A percentile compares a stretch with the other conserved stretches of the same genome.
Conservation (phyloP, 2,329 filamentous ascomycete genomes). For the Verticillium dahliae region DNA sequence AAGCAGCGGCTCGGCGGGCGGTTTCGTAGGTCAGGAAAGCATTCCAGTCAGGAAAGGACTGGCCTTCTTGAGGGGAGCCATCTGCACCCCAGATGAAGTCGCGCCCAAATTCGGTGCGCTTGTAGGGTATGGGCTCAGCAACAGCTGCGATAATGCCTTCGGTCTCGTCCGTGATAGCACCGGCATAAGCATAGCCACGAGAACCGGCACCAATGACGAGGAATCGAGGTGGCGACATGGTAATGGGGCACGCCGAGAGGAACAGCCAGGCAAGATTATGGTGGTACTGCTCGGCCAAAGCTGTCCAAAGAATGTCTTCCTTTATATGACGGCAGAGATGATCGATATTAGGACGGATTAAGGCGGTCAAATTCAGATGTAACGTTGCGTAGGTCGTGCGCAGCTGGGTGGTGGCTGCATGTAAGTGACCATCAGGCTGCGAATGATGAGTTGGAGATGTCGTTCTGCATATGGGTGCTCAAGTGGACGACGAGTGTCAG, state of each 20-base stretch:
- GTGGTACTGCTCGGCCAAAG: not conserved
- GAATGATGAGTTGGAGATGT: not conserved
- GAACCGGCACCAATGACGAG: constrained; percentile 79
- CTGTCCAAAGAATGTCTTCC: not conserved
- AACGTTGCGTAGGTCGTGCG: not conserved
- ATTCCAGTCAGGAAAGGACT: constrained; percentile 68
- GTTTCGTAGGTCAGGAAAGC: constrained; percentile 71
- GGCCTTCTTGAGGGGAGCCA: constrained; percentile 31
- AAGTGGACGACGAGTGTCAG: not conserved
- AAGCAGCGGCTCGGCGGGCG: constrained; percentile 47
- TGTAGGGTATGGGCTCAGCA: constrained; percentile 74
- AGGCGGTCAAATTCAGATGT: not conserved
- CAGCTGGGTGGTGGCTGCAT: not conserved
- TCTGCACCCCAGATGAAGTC: constrained; percentile 66
- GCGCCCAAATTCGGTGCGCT: constrained; percentile 63
- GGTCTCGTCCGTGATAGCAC: constrained; percentile 57
- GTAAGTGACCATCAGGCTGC: not conserved
- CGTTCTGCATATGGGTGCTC: not conserved
- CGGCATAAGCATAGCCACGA: constrained; percentile 68
- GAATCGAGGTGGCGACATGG: constrained; percentile 50
- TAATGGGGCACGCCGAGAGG: not conserved
- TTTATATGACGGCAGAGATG: not conserved
- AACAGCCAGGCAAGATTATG: too few relatives aligned
- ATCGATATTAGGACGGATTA: too few relatives aligned
- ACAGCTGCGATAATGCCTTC: constrained; percentile 68